These are phyloP conservation scores for Penicillium waksmanii DNA, from an alignment of 495 filamentous ascomycete species.

Conservation along the genomic window DNA sequence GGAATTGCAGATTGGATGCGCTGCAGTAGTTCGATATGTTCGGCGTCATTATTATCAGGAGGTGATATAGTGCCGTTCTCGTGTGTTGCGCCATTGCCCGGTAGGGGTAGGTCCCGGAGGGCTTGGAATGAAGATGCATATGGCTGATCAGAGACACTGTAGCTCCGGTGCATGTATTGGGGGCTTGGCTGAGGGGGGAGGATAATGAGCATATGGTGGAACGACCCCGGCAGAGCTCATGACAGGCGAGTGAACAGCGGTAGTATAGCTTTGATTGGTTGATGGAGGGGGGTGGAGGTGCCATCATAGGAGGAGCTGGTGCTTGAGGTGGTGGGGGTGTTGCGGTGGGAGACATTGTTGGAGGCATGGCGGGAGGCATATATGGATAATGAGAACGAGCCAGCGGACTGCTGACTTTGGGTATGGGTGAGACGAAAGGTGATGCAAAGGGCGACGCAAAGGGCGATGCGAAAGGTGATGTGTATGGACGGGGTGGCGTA, in stretches of 20 bases:
- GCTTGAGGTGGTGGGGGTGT: conserved; percentile 24
- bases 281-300: conserved; percentile 28
- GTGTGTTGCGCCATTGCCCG: conserved; percentile 23
- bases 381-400: conserved; percentile 43
- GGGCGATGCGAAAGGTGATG: conserved; percentile 22
- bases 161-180: conserved; percentile 37
- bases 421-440: conserved; percentile 38
- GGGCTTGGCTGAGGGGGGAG: conserved; percentile 25
- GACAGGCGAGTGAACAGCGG: conserved; percentile 42
- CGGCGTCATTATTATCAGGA: conserved; percentile 35
- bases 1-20: conserved; percentile 54
- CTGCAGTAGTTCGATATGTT: conserved; percentile 49
- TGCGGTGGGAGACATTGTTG: conserved; percentile 43
- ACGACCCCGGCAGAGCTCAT: conserved; percentile 40
- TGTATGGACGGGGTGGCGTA: conserved; percentile 15
- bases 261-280: conserved; percentile 33
- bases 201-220: conserved; percentile 43
- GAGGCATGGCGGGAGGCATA: conserved; percentile 44
- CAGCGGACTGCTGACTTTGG: conserved; percentile 46
- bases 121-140: conserved; percentile 40
- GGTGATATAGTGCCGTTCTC: conserved; percentile 39
- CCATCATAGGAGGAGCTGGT: conserved; percentile 4
- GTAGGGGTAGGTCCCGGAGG: conserved; percentile 32
- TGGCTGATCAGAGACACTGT: conserved; percentile 30
- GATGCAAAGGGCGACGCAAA: conserved; percentile 25